Evolutionary conservation across 2,329 filamentous ascomycete genomes (phyloP).

Genomic region (Alternaria longipes): DNA sequence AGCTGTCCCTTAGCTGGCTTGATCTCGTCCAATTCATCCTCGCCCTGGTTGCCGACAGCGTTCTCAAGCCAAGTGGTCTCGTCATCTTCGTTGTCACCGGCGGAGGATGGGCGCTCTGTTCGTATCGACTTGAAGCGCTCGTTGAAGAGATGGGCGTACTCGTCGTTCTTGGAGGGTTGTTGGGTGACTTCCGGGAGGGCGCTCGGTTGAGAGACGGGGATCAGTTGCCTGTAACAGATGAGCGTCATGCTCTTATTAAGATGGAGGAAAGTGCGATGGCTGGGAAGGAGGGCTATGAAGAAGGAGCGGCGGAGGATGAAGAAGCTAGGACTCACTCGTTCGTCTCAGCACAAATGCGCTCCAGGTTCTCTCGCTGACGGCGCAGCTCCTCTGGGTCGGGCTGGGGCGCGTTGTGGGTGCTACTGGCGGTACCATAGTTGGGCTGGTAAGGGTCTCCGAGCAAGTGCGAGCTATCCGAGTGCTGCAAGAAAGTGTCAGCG

Average conservation of each 20-base stretch:
- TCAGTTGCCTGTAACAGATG: constrained; percentile 57
- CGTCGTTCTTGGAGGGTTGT: constrained; percentile 43
- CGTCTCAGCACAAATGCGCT: constrained; percentile 60
- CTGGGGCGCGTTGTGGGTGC: constrained; percentile 50
- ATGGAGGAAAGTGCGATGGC: background rate
- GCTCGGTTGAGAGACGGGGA: constrained; percentile 59
- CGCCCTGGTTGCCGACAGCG: constrained; percentile 36
- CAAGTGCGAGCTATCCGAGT: constrained; percentile 57
- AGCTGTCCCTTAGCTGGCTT: constrained; percentile 42
- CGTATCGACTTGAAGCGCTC: constrained; percentile 51
- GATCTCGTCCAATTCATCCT: constrained; percentile 30
- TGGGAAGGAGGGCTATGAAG: background rate
- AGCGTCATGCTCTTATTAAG: constrained; percentile 11
- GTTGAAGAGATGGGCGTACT: constrained; percentile 55
- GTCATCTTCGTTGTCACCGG: constrained; percentile 40
- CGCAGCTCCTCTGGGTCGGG: constrained; percentile 60
- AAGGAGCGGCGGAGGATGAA: constrained; percentile 9
- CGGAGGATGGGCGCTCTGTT: constrained; percentile 33
- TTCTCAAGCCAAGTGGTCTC: constrained; percentile 48
- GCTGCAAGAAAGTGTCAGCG: constrained; percentile 50
- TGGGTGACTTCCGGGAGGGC: constrained; percentile 51
- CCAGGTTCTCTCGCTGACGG: constrained; percentile 58
- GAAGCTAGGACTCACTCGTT: constrained; percentile 52
- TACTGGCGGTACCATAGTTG: constrained; percentile 56
- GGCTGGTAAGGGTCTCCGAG: constrained; percentile 56